Conservation (phyloP, 805 yeast genomes). For the Nakazawaea peltata region DNA sequence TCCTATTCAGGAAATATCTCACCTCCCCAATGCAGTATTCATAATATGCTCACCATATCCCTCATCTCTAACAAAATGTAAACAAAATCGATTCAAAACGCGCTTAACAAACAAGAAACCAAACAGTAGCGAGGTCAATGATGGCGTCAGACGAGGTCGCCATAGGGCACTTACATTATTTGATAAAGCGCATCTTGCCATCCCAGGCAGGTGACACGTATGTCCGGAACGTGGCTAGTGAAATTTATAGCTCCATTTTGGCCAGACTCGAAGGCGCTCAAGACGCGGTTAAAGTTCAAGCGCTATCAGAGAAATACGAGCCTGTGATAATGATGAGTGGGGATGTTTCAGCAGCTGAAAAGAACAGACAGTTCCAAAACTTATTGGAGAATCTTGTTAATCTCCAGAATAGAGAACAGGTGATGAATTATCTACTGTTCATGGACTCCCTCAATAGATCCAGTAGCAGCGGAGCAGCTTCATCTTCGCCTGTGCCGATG, state of each 20-base stretch:
- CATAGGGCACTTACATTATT: conserved; percentile 24
- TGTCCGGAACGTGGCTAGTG: conserved; percentile 18
- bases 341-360: not conserved
- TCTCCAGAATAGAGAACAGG: conserved; percentile 22
- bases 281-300: conserved; percentile 3
- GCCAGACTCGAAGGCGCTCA: not conserved
- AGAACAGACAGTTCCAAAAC: conserved; percentile 27
- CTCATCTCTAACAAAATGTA: too few species aligned
- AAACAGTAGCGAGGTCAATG: too few species aligned
- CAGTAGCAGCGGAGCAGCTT: too few species aligned
- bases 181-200: conserved; percentile 30
- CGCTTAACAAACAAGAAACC: too few species aligned
- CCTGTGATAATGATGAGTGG: conserved; percentile 18
- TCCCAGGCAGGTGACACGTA: conserved; percentile 28
- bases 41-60: too few species aligned
- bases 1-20: too few species aligned
- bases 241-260: conserved; percentile 2
- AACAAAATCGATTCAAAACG: too few species aligned
- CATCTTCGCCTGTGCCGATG: too few species aligned
- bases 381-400: conserved; percentile 23
- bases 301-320: conserved; percentile 12
- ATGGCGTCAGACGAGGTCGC: conserved; percentile 17
- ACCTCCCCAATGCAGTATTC: too few species aligned
- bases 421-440: conserved; percentile 27
- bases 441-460: too few species aligned